Conservation (phyloP, 1,139 yeast species). For the Diutina mesorugosa region DNA sequence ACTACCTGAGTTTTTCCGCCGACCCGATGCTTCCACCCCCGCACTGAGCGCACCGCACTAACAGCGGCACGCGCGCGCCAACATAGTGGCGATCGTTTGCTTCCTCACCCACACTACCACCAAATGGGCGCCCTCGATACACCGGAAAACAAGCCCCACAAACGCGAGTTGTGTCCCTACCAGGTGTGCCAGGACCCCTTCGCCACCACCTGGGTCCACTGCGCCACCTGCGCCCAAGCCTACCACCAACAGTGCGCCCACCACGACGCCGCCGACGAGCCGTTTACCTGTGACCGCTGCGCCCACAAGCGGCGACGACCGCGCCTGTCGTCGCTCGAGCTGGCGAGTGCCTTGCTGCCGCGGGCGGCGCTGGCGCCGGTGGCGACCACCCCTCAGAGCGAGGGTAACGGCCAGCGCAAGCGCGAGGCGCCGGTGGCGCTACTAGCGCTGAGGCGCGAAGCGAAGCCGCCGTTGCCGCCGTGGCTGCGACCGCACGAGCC, state of each 20-base stretch:
- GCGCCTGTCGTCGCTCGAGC: neutral
- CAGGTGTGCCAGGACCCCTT: neutral
- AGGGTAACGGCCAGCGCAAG: neutral
- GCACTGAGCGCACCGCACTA: no score
- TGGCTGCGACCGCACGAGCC: neutral
- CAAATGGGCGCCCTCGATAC: neutral
- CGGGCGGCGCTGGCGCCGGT: neutral
- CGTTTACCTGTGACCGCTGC: neutral
- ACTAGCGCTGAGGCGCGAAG: neutral
- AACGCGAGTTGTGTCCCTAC: neutral
- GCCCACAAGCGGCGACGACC: neutral
- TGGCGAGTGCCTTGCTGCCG: neutral
- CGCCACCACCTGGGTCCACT: neutral
- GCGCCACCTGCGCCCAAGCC: neutral
- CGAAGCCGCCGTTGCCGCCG: neutral
- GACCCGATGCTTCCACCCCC: no score
- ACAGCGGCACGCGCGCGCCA: no score
- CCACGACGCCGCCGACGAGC: neutral
- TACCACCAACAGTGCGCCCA: conserved; percentile 1
- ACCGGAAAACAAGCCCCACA: neutral
- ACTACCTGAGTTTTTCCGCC: no score
- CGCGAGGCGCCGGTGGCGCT: neutral
- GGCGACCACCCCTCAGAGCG: neutral
- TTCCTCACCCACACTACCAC: neutral
- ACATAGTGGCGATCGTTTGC: no score